Conservation (phyloP, 148 eudicot genomes). For the Selenicereus undatus region DNA sequence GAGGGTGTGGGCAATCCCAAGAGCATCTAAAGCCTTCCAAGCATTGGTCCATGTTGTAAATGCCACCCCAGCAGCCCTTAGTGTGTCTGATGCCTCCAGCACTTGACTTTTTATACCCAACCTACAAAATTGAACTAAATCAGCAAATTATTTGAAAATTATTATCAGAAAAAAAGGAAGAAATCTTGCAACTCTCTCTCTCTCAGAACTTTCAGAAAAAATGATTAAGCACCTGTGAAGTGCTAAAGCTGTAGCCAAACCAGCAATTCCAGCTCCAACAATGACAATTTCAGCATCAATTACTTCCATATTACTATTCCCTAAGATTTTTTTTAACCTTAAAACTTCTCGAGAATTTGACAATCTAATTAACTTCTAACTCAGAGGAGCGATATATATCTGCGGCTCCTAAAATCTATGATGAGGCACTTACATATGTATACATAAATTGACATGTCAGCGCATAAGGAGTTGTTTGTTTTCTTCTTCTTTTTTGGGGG, state of each 20-base stretch:
- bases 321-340: background rate
- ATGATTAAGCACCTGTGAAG: conserved; percentile 42
- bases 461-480: too few relatives aligned
- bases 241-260: conserved; percentile 38
- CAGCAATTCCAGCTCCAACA: conserved; percentile 38
- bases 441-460: background rate
- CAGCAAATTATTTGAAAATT: too few relatives aligned
- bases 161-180: too few relatives aligned
- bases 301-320: conserved; percentile 17
- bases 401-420: background rate
- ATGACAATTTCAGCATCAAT: conserved; percentile 19
- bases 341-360: background rate
- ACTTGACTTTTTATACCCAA: conserved; percentile 51
- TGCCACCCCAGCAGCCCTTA: conserved; percentile 47
- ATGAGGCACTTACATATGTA: background rate
- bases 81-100: conserved; percentile 47
- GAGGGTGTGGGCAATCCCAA: conserved; percentile 42
- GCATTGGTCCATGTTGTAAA: conserved; percentile 49
- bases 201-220: too few relatives aligned
- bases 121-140: conserved; percentile 18
- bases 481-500: too few relatives aligned
- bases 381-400: background rate
- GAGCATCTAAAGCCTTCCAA: conserved; percentile 54
- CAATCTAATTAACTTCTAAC: too few relatives aligned
- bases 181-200: too few relatives aligned